phyloP scores from a whole-genome alignment of 2,329 filamentous ascomycete genomes.

The Pyrenophora tritici-repentis region DNA sequence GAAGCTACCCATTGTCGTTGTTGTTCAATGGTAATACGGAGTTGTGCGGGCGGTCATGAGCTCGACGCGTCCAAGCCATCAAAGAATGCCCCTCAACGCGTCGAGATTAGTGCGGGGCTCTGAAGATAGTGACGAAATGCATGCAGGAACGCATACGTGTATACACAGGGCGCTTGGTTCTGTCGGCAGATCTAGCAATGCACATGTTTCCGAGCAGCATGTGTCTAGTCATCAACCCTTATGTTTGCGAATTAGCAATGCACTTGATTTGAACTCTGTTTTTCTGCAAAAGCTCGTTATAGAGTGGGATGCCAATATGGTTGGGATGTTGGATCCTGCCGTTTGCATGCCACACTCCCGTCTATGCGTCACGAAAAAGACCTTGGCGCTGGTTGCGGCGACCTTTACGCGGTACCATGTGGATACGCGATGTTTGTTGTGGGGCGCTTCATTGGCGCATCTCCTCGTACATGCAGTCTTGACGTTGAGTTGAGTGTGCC shows the following conservation, averaged over 20 bases:
- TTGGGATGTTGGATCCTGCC: constrained; percentile 16
- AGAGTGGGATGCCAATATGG: constrained; percentile 27
- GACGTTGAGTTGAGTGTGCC: constrained; percentile 30
- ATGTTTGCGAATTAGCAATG: constrained; percentile 22
- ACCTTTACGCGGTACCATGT: constrained; percentile 19
- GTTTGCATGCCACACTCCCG: constrained; percentile 20
- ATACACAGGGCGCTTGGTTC: constrained; percentile 1
- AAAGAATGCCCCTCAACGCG: constrained; percentile 31
- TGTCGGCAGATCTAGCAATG: constrained; percentile 6
- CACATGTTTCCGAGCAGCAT: constrained; percentile 2
- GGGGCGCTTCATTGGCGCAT: constrained; percentile 27
- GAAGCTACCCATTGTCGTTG: constrained; percentile 38
- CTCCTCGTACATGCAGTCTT: constrained; percentile 23
- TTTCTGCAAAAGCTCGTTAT: constrained; percentile 4
- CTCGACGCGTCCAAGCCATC: constrained; percentile 26
- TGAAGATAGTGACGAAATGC: constrained; percentile 31
- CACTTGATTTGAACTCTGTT: constrained; percentile 1
- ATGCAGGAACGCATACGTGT: constrained; percentile 21
- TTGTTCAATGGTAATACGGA: constrained; percentile 18
- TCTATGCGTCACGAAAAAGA: constrained; percentile 15
- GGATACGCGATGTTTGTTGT: constrained; percentile 20
- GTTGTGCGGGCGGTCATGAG: constrained; percentile 14
- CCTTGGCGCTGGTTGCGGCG: constrained; percentile 17
- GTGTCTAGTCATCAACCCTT: constrained; percentile 30
- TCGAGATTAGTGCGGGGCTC: constrained; percentile 31